Percentiles rank a stretch among this genome's conserved stretches.
These are phyloP conservation scores for Moesziomyces sp. DNA, from an alignment of 1,284 basidiomycete species.

Conservation along the genomic window DNA sequence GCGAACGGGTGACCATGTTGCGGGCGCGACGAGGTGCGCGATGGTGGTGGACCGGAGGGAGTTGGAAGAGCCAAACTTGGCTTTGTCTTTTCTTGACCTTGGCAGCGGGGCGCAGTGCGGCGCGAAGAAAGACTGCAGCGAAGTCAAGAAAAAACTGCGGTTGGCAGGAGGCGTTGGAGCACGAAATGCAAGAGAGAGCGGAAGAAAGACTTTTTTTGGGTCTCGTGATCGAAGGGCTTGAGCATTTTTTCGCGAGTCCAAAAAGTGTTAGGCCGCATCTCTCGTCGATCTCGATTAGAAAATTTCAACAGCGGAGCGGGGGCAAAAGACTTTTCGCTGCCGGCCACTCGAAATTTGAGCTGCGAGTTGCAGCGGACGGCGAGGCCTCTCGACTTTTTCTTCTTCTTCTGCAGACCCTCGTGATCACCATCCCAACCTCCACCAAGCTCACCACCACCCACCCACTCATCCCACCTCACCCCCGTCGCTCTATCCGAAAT, in stretches of 20 bases:
- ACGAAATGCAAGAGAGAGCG: neutral
- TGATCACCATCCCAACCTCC: conserved; percentile 1
- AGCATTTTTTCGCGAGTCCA: neutral
- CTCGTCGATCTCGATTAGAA: too few relatives aligned
- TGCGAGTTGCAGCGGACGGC: too few relatives aligned
- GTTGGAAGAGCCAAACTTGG: neutral
- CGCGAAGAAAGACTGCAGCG: neutral
- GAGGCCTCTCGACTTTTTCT: conserved; percentile 1
- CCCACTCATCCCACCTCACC: conserved; percentile 1
- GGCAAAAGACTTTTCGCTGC: too few relatives aligned
- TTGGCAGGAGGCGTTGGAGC: neutral
- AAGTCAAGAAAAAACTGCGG: conserved; percentile 25
- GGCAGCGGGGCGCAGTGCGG: neutral
- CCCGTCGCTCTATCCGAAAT: conserved; percentile 20
- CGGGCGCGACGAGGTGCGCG: neutral
- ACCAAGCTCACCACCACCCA: conserved; percentile 2
- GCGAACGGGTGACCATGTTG: conserved; percentile 20
- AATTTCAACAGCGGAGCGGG: too few relatives aligned
- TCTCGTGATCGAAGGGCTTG: neutral
- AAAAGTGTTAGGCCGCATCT: neutral
- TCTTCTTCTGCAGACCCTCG: neutral
- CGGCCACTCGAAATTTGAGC: too few relatives aligned
- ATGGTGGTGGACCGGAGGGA: conserved; percentile 1
- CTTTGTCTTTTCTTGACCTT: conserved; percentile 4
- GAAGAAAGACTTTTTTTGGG: conserved; percentile 2